Base-by-base conservation (phyloP, 2,329 filamentous ascomycete species). In the Biscogniauxia mediterranea region DNA sequence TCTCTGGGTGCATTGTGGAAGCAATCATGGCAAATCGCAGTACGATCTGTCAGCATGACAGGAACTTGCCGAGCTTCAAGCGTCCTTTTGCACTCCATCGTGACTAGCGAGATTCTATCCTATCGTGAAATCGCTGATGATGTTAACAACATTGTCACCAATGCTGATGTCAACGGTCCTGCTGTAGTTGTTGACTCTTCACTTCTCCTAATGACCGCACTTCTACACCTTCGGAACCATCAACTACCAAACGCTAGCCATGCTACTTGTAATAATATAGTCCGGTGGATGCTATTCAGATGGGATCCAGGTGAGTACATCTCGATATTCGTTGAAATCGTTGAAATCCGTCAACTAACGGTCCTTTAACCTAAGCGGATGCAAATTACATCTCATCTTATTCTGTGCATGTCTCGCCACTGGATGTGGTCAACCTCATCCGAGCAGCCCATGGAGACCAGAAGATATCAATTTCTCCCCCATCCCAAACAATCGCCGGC, bases 131-230 rank as follows among this genome's bases (percentile, higher is more conserved):
- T 93, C 17, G 85, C 86, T 2, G 87, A 92, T 60, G 87, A 89
- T 26, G 80, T 92, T 55, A 89, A 90, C 67, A 84, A 83, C 58
- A 89, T 96, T 61, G 81, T 96, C 11, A 85, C 87, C 5, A 89
- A 89, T 21, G 87, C 92, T 53, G 93, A 96, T 69, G 81, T 94
- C 42, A 94, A 89, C 71, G 93, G 93, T 0, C 94, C 95, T 7
- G 86, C 87, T 1, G 74, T 87, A 20, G 78, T 97, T 19, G 89
- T 89, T n/a, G 95, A 98, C 73, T 87, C 92, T 1, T 90, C 91
- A 2, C 79, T 94, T 19, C 79, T 83, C 2, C 75, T 99, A 50
- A 91, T 96, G 85, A 80, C 84, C 17, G 84, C 85, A 58, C 75
- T 96, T 51, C 79, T 95, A 42, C 83, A 87, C 59, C 78, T 87